Conservation (phyloP, 257 asterid genomes). For the Penstemon barbatus region DNA sequence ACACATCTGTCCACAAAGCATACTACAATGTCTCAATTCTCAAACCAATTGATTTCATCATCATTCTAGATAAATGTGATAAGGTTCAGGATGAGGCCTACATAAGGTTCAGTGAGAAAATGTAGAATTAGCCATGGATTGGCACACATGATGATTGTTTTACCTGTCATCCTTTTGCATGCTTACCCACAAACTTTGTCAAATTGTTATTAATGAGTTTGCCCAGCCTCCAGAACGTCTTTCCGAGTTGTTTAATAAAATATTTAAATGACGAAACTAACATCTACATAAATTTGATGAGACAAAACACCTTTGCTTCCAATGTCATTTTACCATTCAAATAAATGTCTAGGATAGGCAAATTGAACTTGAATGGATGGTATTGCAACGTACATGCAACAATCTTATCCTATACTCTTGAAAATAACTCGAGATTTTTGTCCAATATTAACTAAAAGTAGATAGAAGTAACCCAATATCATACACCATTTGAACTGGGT, state of each 20-base stretch:
- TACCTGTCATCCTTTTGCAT: neutral
- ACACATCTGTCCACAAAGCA: conserved; percentile 12
- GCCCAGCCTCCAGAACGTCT: neutral
- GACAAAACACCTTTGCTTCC: neutral
- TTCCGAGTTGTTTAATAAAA: neutral
- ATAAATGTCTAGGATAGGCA: neutral
- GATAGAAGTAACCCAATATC: conserved; percentile 1
- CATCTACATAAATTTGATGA: neutral
- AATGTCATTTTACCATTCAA: neutral
- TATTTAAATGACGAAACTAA: too few species aligned
- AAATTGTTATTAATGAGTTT: too few species aligned
- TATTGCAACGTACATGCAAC: conserved; percentile 4
- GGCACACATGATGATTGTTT: conserved; percentile 6
- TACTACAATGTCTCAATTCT: neutral
- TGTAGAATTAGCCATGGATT: neutral
- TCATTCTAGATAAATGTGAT: neutral
- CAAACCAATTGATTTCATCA: conserved; percentile 12
- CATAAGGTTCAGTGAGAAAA: conserved; percentile 11
- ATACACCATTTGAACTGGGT: neutral
- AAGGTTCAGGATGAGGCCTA: neutral
- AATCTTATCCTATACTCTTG: neutral
- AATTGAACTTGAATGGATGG: conserved; percentile 1
- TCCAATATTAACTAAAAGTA: conserved; percentile 4
- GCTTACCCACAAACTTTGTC: neutral
- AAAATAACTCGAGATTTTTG: conserved; percentile 13